Evolutionary conservation across 2,329 filamentous ascomycete species (phyloP).

Genomic region (Hymenoscyphus repandus): DNA sequence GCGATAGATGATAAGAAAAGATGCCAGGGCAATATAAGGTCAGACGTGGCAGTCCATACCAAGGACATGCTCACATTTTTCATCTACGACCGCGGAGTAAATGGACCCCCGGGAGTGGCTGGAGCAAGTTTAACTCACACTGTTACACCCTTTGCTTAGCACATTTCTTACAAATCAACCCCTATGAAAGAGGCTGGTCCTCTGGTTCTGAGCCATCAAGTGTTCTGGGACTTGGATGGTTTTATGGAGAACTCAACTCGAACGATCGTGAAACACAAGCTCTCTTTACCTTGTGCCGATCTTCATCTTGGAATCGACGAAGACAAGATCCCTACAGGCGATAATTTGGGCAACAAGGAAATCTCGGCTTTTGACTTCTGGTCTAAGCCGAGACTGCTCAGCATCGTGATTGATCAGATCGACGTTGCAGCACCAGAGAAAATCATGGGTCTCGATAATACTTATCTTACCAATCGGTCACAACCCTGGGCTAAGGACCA

Average conservation of each 20-base stretch:
- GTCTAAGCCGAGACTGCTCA: constrained; percentile 70
- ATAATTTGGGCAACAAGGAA: constrained; percentile 59
- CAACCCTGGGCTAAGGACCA: background rate
- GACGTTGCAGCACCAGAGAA: background rate
- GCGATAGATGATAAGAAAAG: constrained; percentile 62
- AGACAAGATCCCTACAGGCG: constrained; percentile 67
- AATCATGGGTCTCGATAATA: constrained; percentile 6
- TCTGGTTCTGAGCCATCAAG: constrained; percentile 65
- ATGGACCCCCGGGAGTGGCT: constrained; percentile 61
- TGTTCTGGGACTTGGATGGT: constrained; percentile 75
- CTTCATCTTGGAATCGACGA: constrained; percentile 61
- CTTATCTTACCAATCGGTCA: background rate
- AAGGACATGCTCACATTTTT: constrained; percentile 65
- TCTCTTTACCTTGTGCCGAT: constrained; percentile 65
- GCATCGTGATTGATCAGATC: constrained; percentile 31
- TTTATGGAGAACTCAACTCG: constrained; percentile 58
- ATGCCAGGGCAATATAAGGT: constrained; percentile 71
- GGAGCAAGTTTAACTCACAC: constrained; percentile 2
- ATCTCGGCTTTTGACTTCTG: constrained; percentile 74
- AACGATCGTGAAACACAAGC: constrained; percentile 60
- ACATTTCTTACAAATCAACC: constrained; percentile 1
- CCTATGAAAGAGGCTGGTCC: constrained; percentile 34
- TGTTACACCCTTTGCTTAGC: constrained; percentile 2
- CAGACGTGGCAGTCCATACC: constrained; percentile 61
- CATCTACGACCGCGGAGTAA: constrained; percentile 63